A percentile compares a stretch with the other conserved stretches of the same genome.
Conservation (phyloP, 208 protist species). For the Trypanosoma avium region DNA sequence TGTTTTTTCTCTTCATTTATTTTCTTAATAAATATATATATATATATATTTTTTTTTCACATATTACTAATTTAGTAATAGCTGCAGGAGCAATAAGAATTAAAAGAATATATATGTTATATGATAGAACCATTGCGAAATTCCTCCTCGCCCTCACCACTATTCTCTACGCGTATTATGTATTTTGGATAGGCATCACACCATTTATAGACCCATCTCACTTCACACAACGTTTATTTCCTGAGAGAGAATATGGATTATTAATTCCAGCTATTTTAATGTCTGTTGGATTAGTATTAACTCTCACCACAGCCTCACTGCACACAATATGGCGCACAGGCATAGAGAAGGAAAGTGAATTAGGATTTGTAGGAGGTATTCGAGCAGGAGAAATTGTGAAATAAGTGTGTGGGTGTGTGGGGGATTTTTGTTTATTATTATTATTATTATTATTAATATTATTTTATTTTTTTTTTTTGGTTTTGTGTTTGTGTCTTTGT, state of each 20-base stretch:
- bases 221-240: constrained; percentile 78
- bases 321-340: constrained; percentile 64
- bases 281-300: constrained; percentile 35
- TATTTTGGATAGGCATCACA: constrained; percentile 80
- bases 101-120: constrained; percentile 40
- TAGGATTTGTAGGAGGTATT: no score
- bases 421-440: no score
- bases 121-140: constrained; percentile 68
- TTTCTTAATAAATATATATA: neutral
- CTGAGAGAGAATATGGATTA: constrained; percentile 73
- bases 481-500: no score
- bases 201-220: constrained; percentile 80
- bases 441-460: no score
- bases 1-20: neutral
- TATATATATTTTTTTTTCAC: constrained; percentile 1
- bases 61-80: neutral
- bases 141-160: constrained; percentile 49
- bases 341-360: neutral
- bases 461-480: no score
- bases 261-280: constrained; percentile 55
- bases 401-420: no score
- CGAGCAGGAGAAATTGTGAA: no score
- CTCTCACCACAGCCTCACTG: constrained; percentile 49
- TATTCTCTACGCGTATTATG: constrained; percentile 67
- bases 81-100: neutral